These are phyloP conservation scores for Pseudogymnoascus sp. DNA, from an alignment of 2,329 filamentous ascomycete genomes.

Conservation along the genomic window DNA sequence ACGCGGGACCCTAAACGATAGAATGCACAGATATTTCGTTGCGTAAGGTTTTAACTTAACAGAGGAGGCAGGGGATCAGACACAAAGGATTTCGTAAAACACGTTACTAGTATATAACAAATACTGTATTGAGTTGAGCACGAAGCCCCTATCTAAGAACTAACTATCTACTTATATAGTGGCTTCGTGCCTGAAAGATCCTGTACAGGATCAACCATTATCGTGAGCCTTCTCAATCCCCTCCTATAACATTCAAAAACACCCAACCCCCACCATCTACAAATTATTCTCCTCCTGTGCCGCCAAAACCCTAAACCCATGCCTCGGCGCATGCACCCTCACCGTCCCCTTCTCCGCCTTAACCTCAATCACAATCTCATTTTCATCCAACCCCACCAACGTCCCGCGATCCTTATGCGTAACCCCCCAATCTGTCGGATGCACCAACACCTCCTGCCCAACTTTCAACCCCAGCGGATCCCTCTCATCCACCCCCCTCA, in stretches of 20 bases:
- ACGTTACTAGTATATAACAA: no score
- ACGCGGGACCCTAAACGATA: no score
- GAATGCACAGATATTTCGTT: no score
- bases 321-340: conserved; percentile 54
- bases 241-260: conserved; percentile 15
- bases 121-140: no score
- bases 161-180: no score
- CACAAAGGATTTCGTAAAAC: no score
- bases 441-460: conserved; percentile 45
- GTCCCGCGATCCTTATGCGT: conserved; percentile 51
- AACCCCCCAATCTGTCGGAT: conserved; percentile 54
- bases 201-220: no score
- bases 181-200: no score
- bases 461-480: conserved; percentile 48
- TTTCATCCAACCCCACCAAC: conserved; percentile 43
- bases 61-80: no score
- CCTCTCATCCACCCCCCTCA: conserved; percentile 35
- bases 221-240: no score
- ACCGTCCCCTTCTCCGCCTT: conserved; percentile 37
- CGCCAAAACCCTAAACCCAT: conserved; percentile 45
- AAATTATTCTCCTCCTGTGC: conserved; percentile 25
- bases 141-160: no score
- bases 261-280: conserved; percentile 11
- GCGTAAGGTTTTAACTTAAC: no score
- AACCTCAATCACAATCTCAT: conserved; percentile 54